Evolutionary conservation across 495 filamentous ascomycete genomes (phyloP), one percentile per base, ranked within the genome.

Genomic region (Xylaria telfairii): DNA sequence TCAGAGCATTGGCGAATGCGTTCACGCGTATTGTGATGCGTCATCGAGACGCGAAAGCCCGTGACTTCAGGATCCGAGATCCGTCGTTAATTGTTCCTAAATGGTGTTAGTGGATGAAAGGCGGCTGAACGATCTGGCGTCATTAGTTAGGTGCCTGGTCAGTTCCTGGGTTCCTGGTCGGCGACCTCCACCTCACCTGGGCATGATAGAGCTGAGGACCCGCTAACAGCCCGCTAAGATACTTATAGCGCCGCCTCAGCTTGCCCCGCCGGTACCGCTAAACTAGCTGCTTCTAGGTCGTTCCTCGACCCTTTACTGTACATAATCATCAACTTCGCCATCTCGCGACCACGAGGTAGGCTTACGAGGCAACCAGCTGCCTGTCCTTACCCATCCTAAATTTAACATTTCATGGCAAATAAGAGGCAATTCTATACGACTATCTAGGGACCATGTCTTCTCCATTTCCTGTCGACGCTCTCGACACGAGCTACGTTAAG

Each of bases 401-500:
- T n/a, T 2, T 19, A 39, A n/a, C 17, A 49, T 46, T 53, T 10
- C 26, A n/a, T 12, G n/a, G 19, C 72, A 71, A 57, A 74, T 75
- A 75, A 57, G 19, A 44, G 59, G 47, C 46, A 44, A 9, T 24
- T 39, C 28, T 21, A 65, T 49, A 59, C 56, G 12, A 21, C 19
- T 26, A 34, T 19, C 46, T 49, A 51, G 66, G 54, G 67, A 77
- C 13, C 10, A 85, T 80, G 78, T 69, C 78, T n/a, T 74, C 72
- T 65, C 67, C 71, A 68, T 67, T 70, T 26, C 65, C 73, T 37
- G 39, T 76, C 24, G 79, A 80, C 71, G 65, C 72, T 68, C 75
- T 28, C 76, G 69, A 87, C 37, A 84, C 81, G 34, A 82, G 81
- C 74, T 86, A 84, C 82, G 71, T 84, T 75, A 79, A 82, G 56